Percentiles rank a stretch among this genome's conserved stretches.
Evolutionary conservation across 2,329 filamentous ascomycete genomes (phyloP).

Genomic region (Aspergillus chevalieri): DNA sequence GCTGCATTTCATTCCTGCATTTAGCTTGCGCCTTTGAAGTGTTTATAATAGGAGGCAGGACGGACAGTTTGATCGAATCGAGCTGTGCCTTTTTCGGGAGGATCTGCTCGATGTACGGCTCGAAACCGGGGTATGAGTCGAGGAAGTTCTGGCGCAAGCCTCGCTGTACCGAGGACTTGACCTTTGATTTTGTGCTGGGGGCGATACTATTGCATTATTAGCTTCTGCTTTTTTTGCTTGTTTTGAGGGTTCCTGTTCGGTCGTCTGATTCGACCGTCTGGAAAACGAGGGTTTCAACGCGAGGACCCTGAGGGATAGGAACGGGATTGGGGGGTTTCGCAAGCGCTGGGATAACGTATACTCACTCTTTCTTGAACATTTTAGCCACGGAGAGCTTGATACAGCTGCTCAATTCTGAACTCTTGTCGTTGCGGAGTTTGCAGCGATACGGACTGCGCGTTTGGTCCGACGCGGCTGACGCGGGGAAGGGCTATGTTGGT

Average conservation of each 20-base stretch:
- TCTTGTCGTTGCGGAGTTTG: background rate
- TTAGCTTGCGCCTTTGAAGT: conserved; percentile 2
- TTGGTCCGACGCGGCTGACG: conserved; percentile 18
- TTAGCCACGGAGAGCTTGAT: conserved; percentile 25
- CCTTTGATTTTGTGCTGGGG: conserved; percentile 80
- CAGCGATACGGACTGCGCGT: conserved; percentile 6
- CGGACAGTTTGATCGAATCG: conserved; percentile 76
- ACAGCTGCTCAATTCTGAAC: conserved; percentile 4
- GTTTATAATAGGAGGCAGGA: conserved; percentile 3
- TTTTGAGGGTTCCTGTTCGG: background rate
- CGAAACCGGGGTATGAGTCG: conserved; percentile 77
- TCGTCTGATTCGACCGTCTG: too few species aligned
- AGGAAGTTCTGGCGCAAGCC: conserved; percentile 75
- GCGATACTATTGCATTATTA: conserved; percentile 53
- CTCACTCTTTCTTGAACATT: conserved; percentile 94
- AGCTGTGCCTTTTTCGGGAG: conserved; percentile 91
- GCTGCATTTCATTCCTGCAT: conserved; percentile 28
- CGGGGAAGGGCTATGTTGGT: conserved; percentile 18
- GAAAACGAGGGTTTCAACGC: background rate
- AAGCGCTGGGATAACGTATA: conserved; percentile 6
- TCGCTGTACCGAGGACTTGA: conserved; percentile 93
- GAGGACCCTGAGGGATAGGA: too few species aligned
- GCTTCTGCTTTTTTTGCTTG: background rate
- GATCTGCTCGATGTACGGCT: conserved; percentile 85
- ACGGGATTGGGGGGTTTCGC: background rate